phyloP scores from a whole-genome alignment of 345 rosid genomes.

The Corchorus olitorius region DNA sequence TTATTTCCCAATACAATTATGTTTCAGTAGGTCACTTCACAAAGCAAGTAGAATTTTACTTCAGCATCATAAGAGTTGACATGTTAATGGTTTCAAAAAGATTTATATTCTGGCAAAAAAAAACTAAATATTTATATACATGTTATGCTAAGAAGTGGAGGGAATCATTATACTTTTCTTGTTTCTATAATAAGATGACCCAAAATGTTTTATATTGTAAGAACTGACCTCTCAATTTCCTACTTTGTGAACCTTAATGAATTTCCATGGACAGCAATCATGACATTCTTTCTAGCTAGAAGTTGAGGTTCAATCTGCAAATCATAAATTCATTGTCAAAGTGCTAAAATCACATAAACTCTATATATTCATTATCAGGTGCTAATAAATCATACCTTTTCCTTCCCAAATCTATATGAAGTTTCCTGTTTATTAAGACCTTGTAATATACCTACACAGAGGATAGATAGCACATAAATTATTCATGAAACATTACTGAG shows the following conservation, averaged over 20 bases:
- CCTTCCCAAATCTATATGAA: slow-evolving; percentile 87
- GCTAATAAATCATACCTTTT: slow-evolving; percentile 48
- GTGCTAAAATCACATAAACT: too few relatives aligned
- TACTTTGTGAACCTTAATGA: slow-evolving; percentile 55
- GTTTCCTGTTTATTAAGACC: slow-evolving; percentile 98
- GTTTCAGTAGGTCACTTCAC: not conserved
- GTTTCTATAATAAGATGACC: not conserved
- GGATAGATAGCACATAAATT: slow-evolving; percentile 7
- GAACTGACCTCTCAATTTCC: not conserved
- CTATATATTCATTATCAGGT: slow-evolving; percentile 21
- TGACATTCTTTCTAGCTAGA: slow-evolving; percentile 71
- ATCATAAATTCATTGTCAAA: too few relatives aligned
- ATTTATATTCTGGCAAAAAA: too few relatives aligned
- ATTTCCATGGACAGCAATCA: slow-evolving; percentile 98
- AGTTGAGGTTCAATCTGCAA: slow-evolving; percentile 90
- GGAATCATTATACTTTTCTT: not conserved
- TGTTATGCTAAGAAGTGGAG: not conserved
- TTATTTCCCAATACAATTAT: not conserved
- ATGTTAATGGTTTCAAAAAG: not conserved
- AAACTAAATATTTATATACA: not conserved
- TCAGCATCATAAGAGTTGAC: not conserved
- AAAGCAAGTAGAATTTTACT: not conserved
- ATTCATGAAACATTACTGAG: not conserved
- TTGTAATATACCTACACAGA: slow-evolving; percentile 73
- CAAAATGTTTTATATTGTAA: not conserved